Conservation (phyloP, 2,329 filamentous ascomycete genomes). For the Stachybotrys chartarum region DNA sequence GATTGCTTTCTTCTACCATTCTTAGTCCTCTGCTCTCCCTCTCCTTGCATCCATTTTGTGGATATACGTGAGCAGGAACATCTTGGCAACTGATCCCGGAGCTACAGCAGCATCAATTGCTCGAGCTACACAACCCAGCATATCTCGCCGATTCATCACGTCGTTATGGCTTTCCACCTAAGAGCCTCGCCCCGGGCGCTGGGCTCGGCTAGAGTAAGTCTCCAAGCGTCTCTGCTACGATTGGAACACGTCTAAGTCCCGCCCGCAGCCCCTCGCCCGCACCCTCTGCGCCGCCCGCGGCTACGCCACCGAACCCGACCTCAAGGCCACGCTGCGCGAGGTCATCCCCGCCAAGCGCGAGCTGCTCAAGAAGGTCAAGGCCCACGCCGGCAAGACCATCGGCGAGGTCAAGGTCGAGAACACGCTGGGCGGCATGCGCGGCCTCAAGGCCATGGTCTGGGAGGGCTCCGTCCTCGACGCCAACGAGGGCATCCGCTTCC, state of each 20-base stretch:
- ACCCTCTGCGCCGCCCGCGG: slow-evolving; percentile 34
- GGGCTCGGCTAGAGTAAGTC: slow-evolving; percentile 53
- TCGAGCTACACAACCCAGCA: not conserved
- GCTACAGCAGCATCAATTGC: too few relatives aligned
- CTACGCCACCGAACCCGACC: slow-evolving; percentile 78
- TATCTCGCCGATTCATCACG: slow-evolving; percentile 1
- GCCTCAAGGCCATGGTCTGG: slow-evolving; percentile 97
- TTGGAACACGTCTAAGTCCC: not conserved
- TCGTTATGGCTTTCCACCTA: slow-evolving; percentile 57
- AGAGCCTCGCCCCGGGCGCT: slow-evolving; percentile 56
- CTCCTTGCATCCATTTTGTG: not conserved
- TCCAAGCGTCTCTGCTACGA: not conserved
- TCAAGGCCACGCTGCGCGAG: slow-evolving; percentile 79
- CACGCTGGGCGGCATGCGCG: slow-evolving; percentile 93
- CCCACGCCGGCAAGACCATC: slow-evolving; percentile 71
- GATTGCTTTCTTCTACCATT: not conserved
- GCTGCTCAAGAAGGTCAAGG: slow-evolving; percentile 89
- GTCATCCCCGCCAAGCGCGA: slow-evolving; percentile 90
- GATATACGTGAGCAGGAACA: too few relatives aligned
- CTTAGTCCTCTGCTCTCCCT: not conserved
- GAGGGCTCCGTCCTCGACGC: slow-evolving; percentile 95
- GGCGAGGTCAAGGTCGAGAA: slow-evolving; percentile 93
- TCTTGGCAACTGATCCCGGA: too few relatives aligned
- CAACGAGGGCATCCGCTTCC: slow-evolving; percentile 96
- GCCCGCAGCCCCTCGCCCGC: slow-evolving; percentile 20